These are phyloP conservation scores for Curvularia lunata DNA, from an alignment of 2,329 filamentous ascomycete genomes.

Conservation along the genomic window DNA sequence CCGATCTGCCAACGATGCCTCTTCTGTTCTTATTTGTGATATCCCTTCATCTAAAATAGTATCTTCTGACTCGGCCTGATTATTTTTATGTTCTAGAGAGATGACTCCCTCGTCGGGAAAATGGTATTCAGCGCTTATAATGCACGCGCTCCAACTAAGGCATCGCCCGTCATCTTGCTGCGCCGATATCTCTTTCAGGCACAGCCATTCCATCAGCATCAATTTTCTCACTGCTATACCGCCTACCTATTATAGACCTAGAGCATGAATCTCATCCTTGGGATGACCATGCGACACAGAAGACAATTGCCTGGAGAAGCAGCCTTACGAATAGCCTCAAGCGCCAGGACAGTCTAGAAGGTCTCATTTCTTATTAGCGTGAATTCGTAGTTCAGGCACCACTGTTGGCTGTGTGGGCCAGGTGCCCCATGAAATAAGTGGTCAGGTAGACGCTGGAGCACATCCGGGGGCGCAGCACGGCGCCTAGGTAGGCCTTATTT, in stretches of 20 bases:
- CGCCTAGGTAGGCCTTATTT: not conserved
- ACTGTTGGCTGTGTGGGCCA: not conserved
- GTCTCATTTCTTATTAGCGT: not conserved
- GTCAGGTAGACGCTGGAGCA: not conserved
- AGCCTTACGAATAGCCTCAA: not conserved
- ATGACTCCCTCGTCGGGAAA: not conserved
- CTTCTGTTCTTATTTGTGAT: not conserved
- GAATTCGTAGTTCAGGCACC: not conserved
- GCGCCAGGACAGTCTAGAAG: not conserved
- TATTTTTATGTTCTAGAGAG: not conserved
- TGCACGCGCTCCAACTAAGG: constrained; percentile 1
- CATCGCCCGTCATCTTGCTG: constrained; percentile 6
- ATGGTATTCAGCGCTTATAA: not conserved
- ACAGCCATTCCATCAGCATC: not conserved
- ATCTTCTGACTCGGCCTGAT: not conserved
- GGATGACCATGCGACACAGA: not conserved
- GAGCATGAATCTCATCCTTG: not conserved
- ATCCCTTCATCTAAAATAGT: not conserved
- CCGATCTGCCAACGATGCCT: not conserved
- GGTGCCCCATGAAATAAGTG: too few species aligned
- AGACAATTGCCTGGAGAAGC: not conserved
- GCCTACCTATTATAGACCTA: not conserved
- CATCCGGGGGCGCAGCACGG: not conserved
- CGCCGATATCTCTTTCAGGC: not conserved
- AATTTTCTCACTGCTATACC: not conserved